These are phyloP conservation scores for Seminavis robusta DNA, from an alignment of 108 stramenopile genomes.

Conservation along the genomic window DNA sequence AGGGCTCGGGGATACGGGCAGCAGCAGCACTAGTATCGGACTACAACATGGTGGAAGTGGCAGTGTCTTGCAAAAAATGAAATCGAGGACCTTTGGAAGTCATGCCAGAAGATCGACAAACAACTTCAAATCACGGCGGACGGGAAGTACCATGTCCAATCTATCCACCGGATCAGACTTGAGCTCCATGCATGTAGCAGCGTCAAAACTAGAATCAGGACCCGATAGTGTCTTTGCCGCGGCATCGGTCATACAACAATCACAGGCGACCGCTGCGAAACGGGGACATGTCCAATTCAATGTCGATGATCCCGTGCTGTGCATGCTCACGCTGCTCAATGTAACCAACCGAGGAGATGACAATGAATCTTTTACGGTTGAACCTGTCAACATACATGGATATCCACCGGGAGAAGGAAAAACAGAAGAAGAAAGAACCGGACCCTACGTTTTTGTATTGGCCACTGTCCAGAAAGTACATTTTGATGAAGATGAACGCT, in stretches of 20 bases:
- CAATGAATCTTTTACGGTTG: slow-evolving; percentile 29
- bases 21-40: too few species aligned
- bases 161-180: too few species aligned
- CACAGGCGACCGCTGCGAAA: slow-evolving; percentile 3
- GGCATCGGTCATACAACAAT: too few species aligned
- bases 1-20: too few species aligned
- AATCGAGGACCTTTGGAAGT: too few species aligned
- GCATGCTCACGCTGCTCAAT: slow-evolving; percentile 42
- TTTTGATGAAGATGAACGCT: slow-evolving; percentile 53
- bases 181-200: too few species aligned
- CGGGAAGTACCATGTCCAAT: too few species aligned
- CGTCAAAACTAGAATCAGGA: too few species aligned
- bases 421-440: slow-evolving; percentile 46
- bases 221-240: slow-evolving; percentile 44
- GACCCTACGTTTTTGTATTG: slow-evolving; percentile 54
- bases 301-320: slow-evolving; percentile 40
- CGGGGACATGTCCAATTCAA: slow-evolving; percentile 20
- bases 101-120: too few species aligned
- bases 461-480: slow-evolving; percentile 54
- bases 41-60: too few species aligned
- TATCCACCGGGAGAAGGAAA: slow-evolving; percentile 50
- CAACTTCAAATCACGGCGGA: too few species aligned
- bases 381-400: slow-evolving; percentile 48
- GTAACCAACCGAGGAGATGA: slow-evolving; percentile 32
- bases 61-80: too few species aligned